Base-by-base conservation (phyloP, 1,284 basidiomycete genomes). In the Xerocomus amazonicus region DNA sequence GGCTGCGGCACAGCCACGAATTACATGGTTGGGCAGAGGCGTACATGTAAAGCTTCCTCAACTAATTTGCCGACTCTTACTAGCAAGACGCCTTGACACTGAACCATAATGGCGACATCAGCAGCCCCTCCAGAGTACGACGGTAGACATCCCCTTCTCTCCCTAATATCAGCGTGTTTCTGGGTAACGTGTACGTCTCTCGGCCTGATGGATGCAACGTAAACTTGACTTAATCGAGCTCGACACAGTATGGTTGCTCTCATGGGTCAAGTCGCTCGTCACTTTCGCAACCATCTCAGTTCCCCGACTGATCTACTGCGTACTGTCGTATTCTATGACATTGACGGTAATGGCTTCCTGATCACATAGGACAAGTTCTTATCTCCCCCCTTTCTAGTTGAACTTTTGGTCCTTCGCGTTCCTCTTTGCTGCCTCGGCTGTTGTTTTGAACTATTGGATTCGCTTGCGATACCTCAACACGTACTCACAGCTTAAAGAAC, bases 251-350 rank as follows among this genome's bases (percentile, higher is more conserved):
- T 93, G 90, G 81, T 65, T 90, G 19, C 73, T 94, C 31, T 87
- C 89, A 48, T 87, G 87, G 78, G 74, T 80, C 32, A 85, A 84
- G 67, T 72, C 78, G 16, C 69, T 89, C 38, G 76, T 90, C 36
- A 80, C 84, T 2, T 88, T 93, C 58, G 76, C 77, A 9, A 93
- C 92, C 2, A 89, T 95, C 48, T 84, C 86, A 7, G 62, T 93
- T 8, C 92, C 92, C 2, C 78, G 82, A 57, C 79, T 79, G 62
- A 83, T 89, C 43, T 90, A 88, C 59, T 76, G 83, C 19, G 74
- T 92, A 31, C 76, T 95, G 14, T 92, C 91, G 9, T 93, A 92
- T 65, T 92, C 91, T 4, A 83, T 94, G 77, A 94, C 92, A 2
- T 76, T 93, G 58, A 89, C 87, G 49, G 88, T 89, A 63, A 80